Evolutionary conservation across 2,329 filamentous ascomycete genomes (phyloP), one percentile per base, ranked within the genome.

Genomic region (Diaporthe batatas): DNA sequence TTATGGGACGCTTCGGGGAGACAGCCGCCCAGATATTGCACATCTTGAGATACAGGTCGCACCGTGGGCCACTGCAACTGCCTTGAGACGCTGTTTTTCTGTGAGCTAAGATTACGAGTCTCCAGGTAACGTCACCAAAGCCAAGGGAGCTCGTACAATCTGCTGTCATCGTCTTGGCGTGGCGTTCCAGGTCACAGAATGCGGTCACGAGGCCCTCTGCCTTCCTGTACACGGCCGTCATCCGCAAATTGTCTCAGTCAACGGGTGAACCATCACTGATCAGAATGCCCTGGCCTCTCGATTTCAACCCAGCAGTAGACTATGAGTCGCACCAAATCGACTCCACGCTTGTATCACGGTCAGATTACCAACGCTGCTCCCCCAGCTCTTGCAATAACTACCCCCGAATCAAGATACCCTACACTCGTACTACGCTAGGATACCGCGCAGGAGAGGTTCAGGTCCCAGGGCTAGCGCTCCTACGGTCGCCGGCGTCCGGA

Each of bases 161-260:
- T 67, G 47, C 32, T 53, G 62, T 67, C 62, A 67, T 67, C 14
- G 62, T 53, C 62, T 67, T 67, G 62, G 62, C 62, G 62, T 53
- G 44, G 62, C 59, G 59, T 44, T 51, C 44, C 29, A 36, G 21
- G 32, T 39, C 62, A 67, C 29, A 44, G 21, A 53, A 29, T 34
- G 25, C 18, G 62, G 32, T 67, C 62, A 67, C 47, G 44, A 25
- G 62, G 32, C 47, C 47, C n/a, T 29, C 16, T 67, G n/a, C 12
- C 25, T 65, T 29, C 16, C 32, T 39, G 44, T 25, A 18, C 32
- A 25, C 14, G 47, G 47, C 14, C 47, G 47, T 67, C 47, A 29
- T 21, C 47, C 47, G n/a, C 44, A 39, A 53, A 36, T 39, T 53
- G 62, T 25, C 47, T 39, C 62, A 53, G 62, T 34, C 11, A 18